Conservation (phyloP, 371 early-diverging fungal genomes). For the Rhizopus arrhizus region DNA sequence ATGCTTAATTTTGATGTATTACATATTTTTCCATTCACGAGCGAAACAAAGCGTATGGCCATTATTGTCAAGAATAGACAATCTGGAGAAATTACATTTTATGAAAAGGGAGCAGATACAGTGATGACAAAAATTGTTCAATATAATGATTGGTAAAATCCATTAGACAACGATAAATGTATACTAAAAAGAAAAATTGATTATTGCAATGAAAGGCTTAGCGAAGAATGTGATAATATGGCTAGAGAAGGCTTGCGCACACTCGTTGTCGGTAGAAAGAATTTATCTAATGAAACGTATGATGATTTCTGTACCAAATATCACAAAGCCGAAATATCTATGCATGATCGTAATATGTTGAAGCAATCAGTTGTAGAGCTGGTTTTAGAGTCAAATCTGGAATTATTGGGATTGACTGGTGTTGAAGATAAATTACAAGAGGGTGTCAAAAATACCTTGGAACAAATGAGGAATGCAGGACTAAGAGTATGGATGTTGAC, state of each 20-base stretch:
- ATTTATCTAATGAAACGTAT: conserved; percentile 77
- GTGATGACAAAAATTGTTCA: conserved; percentile 94
- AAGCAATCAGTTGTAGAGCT: conserved; percentile 73
- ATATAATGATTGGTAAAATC: conserved; percentile 88
- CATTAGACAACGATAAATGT: not conserved
- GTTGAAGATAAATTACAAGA: conserved; percentile 99
- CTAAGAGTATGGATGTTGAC: conserved; percentile 99
- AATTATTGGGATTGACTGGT: conserved; percentile 96
- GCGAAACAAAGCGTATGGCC: conserved; percentile 99
- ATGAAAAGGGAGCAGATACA: conserved; percentile 98
- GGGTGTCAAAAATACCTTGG: conserved; percentile 91
- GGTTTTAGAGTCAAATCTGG: conserved; percentile 85
- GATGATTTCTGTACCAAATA: conserved; percentile 69
- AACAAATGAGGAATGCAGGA: conserved; percentile 95
- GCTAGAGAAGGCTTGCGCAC: conserved; percentile 99
- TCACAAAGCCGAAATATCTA: conserved; percentile 73
- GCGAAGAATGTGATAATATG: conserved; percentile 99
- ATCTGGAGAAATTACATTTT: conserved; percentile 79
- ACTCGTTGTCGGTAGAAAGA: conserved; percentile 91
- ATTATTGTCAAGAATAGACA: conserved; percentile 84
- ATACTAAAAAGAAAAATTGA: too few relatives aligned
- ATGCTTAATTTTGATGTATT: conserved; percentile 77
- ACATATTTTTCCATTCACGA: conserved; percentile 96
- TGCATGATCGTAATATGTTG: conserved; percentile 71
- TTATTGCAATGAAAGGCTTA: conserved; percentile 52